These are phyloP conservation scores for Viola pubescens DNA, from an alignment of 441 rosid genomes.

Conservation along the genomic window DNA sequence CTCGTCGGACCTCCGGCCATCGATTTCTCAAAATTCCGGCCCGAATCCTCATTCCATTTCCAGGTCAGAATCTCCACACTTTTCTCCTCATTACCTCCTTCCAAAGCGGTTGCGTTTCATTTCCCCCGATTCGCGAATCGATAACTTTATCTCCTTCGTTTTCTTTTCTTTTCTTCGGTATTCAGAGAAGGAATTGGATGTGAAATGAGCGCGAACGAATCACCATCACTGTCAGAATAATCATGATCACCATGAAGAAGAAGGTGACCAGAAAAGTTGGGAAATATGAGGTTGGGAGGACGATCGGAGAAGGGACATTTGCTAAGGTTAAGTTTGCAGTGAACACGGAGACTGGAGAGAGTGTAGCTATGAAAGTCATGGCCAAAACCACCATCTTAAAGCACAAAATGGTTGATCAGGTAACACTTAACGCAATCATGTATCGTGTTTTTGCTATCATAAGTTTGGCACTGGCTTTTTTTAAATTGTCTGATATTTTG, in stretches of 20 bases:
- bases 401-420: constrained; percentile 95
- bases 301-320: constrained; percentile 87
- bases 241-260: constrained; percentile 21
- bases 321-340: constrained; percentile 92
- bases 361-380: constrained; percentile 83
- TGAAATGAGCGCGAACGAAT: background rate
- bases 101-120: no score
- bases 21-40: no score
- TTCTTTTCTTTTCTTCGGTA: background rate
- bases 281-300: constrained; percentile 79
- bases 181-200: background rate
- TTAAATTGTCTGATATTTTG: background rate
- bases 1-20: no score
- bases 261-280: constrained; percentile 52
- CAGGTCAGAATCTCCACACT: no score
- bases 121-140: background rate
- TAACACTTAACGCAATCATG: constrained; percentile 8
- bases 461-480: background rate
- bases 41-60: no score
- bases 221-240: background rate
- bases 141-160: no score
- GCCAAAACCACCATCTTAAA: constrained; percentile 69
- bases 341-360: constrained; percentile 64
- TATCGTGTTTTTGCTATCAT: background rate
- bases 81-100: no score